Percentiles rank a stretch among this genome's conserved stretches.
These are phyloP conservation scores for Globisporangium abappressorium DNA, from an alignment of 352 stramenopile species.

Conservation along the genomic window DNA sequence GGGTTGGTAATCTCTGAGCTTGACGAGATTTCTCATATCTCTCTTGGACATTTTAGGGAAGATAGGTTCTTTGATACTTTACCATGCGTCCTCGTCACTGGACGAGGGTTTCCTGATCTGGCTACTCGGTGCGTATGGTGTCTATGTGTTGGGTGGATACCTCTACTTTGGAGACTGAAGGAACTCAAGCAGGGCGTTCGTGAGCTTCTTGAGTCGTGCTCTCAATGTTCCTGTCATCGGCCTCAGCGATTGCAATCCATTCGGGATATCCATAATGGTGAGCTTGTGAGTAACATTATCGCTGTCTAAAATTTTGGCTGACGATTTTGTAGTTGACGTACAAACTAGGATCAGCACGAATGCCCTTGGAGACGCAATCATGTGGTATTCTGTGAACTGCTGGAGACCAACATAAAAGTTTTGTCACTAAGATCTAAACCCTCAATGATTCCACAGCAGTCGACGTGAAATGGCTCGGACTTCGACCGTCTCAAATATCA, in stretches of 20 bases:
- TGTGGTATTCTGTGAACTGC: conserved; percentile 33
- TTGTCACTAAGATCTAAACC: not conserved
- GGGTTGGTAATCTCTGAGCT: not conserved
- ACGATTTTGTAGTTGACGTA: conserved; percentile 75
- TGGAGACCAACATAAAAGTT: not conserved
- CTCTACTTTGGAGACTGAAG: not conserved
- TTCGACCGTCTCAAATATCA: conserved; percentile 82
- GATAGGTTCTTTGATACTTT: conserved; percentile 84
- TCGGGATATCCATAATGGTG: conserved; percentile 91
- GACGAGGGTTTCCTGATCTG: conserved; percentile 93
- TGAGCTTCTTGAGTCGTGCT: conserved; percentile 67
- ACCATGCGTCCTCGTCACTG: conserved; percentile 92
- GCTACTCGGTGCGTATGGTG: conserved; percentile 65
- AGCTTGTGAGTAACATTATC: not conserved
- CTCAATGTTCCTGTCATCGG: conserved; percentile 89
- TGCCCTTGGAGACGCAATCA: conserved; percentile 69
- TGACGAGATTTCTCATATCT: not conserved
- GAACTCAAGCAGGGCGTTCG: conserved; percentile 53
- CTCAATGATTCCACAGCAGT: conserved; percentile 30
- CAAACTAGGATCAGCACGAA: conserved; percentile 81
- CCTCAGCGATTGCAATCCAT: conserved; percentile 94
- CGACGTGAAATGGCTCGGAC: conserved; percentile 90
- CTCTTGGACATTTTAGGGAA: conserved; percentile 36
- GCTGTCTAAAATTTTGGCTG: not conserved
- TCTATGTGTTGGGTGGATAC: not conserved